Percentiles rank a stretch among this genome's conserved stretches.
These are phyloP conservation scores for Boletus huronensis DNA, from an alignment of 768 basidiomycete species.

Conservation along the genomic window DNA sequence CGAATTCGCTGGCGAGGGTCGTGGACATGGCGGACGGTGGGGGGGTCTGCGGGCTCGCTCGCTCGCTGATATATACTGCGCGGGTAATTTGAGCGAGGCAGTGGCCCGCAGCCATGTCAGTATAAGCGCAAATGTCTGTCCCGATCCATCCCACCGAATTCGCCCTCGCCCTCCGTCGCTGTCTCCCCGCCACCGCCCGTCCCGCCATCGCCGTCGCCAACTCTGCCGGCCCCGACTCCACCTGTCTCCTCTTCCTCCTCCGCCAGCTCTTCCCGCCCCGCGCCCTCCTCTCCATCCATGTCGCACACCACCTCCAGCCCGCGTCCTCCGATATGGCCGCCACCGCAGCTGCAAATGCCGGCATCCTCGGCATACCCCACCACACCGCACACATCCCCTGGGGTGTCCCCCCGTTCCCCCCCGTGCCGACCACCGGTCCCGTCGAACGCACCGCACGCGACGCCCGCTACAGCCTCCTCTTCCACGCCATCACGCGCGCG, in stretches of 20 bases:
- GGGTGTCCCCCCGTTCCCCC: constrained; percentile 51
- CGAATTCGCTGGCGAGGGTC: constrained; percentile 15
- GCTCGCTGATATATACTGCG: too few species aligned
- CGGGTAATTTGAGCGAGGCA: too few species aligned
- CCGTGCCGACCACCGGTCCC: constrained; percentile 38
- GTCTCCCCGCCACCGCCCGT: background rate
- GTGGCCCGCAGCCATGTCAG: too few species aligned
- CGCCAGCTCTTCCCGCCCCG: constrained; percentile 39
- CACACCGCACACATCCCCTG: constrained; percentile 51
- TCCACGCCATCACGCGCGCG: constrained; percentile 41
- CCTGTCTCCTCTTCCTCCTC: constrained; percentile 71
- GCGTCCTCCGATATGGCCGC: constrained; percentile 55
- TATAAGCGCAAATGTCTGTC: too few species aligned
- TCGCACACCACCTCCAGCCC: constrained; percentile 69
- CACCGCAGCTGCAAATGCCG: constrained; percentile 43
- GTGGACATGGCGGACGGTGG: background rate
- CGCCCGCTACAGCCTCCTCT: constrained; percentile 55
- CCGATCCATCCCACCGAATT: constrained; percentile 52
- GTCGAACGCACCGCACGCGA: constrained; percentile 57
- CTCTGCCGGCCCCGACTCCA: constrained; percentile 83
- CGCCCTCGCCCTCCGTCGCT: constrained; percentile 35
- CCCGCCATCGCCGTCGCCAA: constrained; percentile 54
- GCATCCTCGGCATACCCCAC: constrained; percentile 43
- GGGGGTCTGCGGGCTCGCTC: too few species aligned
- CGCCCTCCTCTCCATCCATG: constrained; percentile 50